Evolutionary conservation across 2,329 filamentous ascomycete genomes (phyloP).

Genomic region (Byssochlamys sp.): DNA sequence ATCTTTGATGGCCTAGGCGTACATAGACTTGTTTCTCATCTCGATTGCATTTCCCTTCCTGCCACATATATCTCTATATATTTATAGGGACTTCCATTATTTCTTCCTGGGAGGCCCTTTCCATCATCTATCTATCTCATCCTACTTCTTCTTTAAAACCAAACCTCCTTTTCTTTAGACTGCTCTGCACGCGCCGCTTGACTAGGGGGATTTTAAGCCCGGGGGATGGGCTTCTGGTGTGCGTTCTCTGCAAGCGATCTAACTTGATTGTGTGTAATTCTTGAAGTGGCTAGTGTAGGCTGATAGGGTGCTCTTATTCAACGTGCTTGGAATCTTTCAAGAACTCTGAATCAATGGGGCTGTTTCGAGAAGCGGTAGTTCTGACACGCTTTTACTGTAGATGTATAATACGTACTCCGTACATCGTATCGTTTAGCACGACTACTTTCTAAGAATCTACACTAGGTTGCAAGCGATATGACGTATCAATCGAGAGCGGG

Average conservation of each 20-base stretch:
- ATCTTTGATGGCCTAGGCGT: constrained; percentile 12
- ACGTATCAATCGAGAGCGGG: background rate
- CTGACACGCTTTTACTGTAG: no score
- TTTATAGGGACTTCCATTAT: constrained; percentile 2
- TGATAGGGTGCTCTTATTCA: background rate
- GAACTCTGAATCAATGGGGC: background rate
- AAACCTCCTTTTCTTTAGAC: background rate
- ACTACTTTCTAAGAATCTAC: no score
- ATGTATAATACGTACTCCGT: no score
- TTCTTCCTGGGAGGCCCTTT: background rate
- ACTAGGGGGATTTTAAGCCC: no score
- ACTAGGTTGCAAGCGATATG: background rate
- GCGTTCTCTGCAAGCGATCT: background rate
- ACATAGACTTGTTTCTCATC: constrained; percentile 11
- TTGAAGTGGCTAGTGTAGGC: background rate
- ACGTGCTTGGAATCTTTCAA: background rate
- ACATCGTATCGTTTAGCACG: no score
- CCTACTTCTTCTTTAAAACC: no score
- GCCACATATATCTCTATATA: background rate
- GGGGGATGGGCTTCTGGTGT: background rate
- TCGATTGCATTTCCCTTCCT: background rate
- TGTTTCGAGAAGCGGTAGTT: background rate
- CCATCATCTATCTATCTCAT: background rate
- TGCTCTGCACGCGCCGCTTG: background rate
- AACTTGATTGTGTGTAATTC: background rate